phyloP scores from a whole-genome alignment of 2,329 filamentous ascomycete genomes.

The Mollisia scopiformis region DNA sequence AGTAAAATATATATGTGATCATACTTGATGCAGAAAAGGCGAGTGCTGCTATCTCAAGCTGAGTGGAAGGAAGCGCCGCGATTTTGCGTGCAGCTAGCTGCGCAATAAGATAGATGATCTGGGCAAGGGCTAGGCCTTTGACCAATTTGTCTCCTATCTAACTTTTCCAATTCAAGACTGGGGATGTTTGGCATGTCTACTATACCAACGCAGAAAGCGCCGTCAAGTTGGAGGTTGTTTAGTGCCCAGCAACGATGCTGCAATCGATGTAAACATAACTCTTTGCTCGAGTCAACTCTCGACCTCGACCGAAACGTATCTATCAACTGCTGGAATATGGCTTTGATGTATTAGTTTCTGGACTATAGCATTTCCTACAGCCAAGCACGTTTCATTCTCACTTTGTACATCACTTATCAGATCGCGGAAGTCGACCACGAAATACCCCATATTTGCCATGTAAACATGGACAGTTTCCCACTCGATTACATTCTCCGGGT shows the following conservation, averaged over 20 bases:
- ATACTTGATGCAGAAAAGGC: conserved; percentile 10
- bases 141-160: conserved; percentile 4
- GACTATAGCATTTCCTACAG: background rate
- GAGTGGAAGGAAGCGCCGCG: conserved; percentile 4
- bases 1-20: conserved; percentile 7
- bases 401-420: background rate
- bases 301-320: background rate
- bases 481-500: background rate
- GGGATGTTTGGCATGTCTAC: background rate
- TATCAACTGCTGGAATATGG: background rate
- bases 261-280: no score
- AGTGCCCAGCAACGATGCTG: background rate
- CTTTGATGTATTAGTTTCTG: background rate
- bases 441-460: background rate
- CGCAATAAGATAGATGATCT: conserved; percentile 8
- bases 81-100: background rate
- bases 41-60: conserved; percentile 12
- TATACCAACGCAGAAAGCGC: background rate
- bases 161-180: background rate
- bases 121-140: conserved; percentile 3
- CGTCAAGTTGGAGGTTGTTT: background rate
- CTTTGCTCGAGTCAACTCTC: no score
- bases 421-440: background rate
- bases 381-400: background rate
- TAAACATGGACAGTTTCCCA: background rate